Conservation (phyloP, 176 grass and related monocot genomes). For the Bonia amplexicaulis region DNA sequence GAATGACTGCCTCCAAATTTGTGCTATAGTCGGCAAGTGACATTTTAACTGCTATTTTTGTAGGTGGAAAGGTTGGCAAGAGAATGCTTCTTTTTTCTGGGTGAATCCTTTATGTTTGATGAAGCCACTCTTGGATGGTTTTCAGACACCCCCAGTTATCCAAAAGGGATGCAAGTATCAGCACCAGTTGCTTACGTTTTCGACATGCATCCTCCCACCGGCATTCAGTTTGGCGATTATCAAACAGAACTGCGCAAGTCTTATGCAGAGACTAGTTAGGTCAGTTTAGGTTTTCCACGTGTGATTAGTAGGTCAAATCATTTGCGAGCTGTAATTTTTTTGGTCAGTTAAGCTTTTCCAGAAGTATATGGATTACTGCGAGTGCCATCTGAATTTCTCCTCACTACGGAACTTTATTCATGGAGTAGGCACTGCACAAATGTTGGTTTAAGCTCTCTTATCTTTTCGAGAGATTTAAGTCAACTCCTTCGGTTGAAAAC, state of each 20-base stretch:
- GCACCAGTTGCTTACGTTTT: slow-evolving; percentile 70
- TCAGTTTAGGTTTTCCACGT: neutral
- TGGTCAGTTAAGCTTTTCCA: neutral
- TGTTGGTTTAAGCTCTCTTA: neutral
- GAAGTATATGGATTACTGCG: neutral
- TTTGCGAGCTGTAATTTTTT: slow-evolving; percentile 16
- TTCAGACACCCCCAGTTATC: slow-evolving; percentile 23
- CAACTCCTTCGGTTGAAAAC: too few relatives aligned
- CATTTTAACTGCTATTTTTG: neutral
- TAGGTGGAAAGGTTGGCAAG: slow-evolving; percentile 78
- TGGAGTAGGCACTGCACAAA: neutral
- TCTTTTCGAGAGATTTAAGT: too few relatives aligned
- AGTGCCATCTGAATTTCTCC: neutral
- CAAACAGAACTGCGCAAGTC: slow-evolving; percentile 20
- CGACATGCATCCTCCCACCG: slow-evolving; percentile 51
- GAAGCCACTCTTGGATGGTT: slow-evolving; percentile 67
- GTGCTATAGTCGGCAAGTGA: neutral
- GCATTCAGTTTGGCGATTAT: slow-evolving; percentile 38
- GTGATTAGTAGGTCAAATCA: slow-evolving; percentile 9
- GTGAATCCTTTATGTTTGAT: slow-evolving; percentile 68
- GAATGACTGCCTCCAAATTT: neutral
- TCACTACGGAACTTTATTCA: neutral
- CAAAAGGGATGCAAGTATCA: slow-evolving; percentile 57
- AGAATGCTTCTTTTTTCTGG: slow-evolving; percentile 71
- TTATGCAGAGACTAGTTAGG: slow-evolving; percentile 18